Evolutionary conservation across 2,329 filamentous ascomycete species (phyloP), one percentile per base, ranked within the genome.

Genomic region (Colletotrichum sansevieriae): DNA sequence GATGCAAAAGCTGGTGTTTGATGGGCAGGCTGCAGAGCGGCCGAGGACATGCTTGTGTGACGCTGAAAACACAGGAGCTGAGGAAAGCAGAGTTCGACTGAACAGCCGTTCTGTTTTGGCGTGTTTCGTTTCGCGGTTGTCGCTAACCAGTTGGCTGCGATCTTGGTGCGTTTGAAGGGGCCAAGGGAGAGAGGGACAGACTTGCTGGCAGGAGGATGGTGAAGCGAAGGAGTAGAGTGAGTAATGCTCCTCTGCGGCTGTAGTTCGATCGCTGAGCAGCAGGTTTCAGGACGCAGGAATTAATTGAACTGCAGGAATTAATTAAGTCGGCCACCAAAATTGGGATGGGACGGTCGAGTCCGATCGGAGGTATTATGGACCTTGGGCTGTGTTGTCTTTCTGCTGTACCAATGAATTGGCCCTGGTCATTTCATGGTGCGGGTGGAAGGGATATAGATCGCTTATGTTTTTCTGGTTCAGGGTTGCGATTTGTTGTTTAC

Each of bases 1-100:
- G 83, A 81, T 63, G 83, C 79, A 73, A 85, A 77, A 71, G 82
- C 80, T 71, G 82, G 80, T 73, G 82, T 80, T 76, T 85, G 84
- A 78, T 87, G 86, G 74, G 86, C 83, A 76, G 84, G 82, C 79
- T 91, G 89, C 77, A 91, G 81, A 74, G 86, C 86, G 83, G 89
- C 87, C 79, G 87, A 70, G 64, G 63, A 89, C 80, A 86, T 88
- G 88, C 88, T 89, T 79, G 83, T 85, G 81, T 76, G 35, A 63
- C 57, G 57, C 35, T 51, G 33, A 44, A 55, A 55, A 67, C 47
- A 46, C 55, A 62, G 58, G 51, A 47, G 56, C 49, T 22, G 62
- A 62, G 49, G 11, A 29, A 63, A 56, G 56, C 61, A 62, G 63
- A 57, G 41, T 57, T 67, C 63, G 63, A 57, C 63, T 44, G 47